phyloP scores from a whole-genome alignment of 1,139 yeast species.

The Candida sanyaensis region DNA sequence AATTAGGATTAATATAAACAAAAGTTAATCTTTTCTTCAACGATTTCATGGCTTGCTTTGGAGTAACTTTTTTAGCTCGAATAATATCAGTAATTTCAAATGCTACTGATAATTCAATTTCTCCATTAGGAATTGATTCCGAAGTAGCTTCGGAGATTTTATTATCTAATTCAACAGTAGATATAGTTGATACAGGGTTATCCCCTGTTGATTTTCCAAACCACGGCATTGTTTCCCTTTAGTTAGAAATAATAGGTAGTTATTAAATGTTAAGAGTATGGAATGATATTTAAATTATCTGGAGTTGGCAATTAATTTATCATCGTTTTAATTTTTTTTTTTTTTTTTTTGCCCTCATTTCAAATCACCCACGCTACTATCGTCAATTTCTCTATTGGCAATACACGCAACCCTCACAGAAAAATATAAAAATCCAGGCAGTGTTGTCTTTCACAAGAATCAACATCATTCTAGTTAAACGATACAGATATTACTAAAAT shows the following conservation, averaged over 20 bases:
- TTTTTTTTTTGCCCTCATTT: neutral
- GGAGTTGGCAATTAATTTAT: neutral
- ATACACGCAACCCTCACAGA: neutral
- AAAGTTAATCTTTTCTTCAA: conserved; percentile 72
- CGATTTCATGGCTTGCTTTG: conserved; percentile 83
- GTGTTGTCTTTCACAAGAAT: neutral
- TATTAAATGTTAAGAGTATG: neutral
- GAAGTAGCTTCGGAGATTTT: conserved; percentile 80
- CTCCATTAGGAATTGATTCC: conserved; percentile 90
- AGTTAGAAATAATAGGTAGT: neutral
- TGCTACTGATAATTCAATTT: conserved; percentile 75
- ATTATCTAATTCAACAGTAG: conserved; percentile 56
- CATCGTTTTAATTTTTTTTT: neutral
- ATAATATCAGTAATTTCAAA: conserved; percentile 88
- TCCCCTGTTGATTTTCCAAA: conserved; percentile 30
- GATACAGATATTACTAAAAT: too few species aligned
- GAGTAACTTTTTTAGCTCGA: conserved; percentile 77
- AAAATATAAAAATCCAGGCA: neutral
- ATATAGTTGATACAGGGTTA: conserved; percentile 26
- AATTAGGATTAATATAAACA: conserved; percentile 69
- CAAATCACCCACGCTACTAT: too few species aligned
- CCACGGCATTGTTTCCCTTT: conserved; percentile 55
- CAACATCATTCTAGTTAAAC: too few species aligned
- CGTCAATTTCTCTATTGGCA: too few species aligned
- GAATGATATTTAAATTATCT: neutral